These are phyloP conservation scores for Penicillium sclerotigenum DNA, from an alignment of 2,329 filamentous ascomycete genomes.

Conservation along the genomic window DNA sequence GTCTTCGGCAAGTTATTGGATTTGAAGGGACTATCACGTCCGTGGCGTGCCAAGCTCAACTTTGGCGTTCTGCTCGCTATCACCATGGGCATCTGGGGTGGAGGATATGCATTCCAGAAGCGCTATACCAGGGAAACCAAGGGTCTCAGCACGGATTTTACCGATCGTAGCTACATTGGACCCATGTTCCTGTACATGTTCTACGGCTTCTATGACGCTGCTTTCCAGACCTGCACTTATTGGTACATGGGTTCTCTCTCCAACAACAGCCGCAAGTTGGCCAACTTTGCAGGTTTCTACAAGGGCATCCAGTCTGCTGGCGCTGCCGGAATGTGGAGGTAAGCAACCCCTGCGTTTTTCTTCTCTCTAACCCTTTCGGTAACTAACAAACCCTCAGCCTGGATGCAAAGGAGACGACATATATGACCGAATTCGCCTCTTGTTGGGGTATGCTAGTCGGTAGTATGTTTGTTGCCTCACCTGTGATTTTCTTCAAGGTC, in stretches of 20 bases:
- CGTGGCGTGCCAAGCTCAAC: conserved; percentile 63
- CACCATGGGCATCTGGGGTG: conserved; percentile 78
- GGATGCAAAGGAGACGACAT: conserved; percentile 61
- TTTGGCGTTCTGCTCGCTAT: conserved; percentile 62
- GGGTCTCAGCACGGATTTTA: conserved; percentile 60
- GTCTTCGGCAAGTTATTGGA: conserved; percentile 72
- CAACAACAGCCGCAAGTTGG: conserved; percentile 87
- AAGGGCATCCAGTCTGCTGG: conserved; percentile 88
- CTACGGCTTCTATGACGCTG: conserved; percentile 84
- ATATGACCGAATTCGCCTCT: conserved; percentile 67
- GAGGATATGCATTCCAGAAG: conserved; percentile 73
- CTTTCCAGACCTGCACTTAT: conserved; percentile 87
- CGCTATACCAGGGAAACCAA: conserved; percentile 51
- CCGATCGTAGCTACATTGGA: conserved; percentile 63
- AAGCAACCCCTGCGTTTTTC: conserved; percentile 18
- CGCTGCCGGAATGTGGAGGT: conserved; percentile 57
- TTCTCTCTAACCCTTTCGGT: background rate
- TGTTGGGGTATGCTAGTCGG: conserved; percentile 74
- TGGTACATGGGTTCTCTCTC: conserved; percentile 94
- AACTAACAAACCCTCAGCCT: conserved; percentile 52
- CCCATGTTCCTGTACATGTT: conserved; percentile 89
- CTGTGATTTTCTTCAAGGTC: conserved; percentile 75
- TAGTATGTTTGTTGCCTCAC: conserved; percentile 72
- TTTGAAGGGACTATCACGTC: conserved; percentile 56
- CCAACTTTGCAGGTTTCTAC: conserved; percentile 89